These are phyloP conservation scores for Hibiscus syriacus DNA, from an alignment of 345 rosid genomes.

Conservation along the genomic window DNA sequence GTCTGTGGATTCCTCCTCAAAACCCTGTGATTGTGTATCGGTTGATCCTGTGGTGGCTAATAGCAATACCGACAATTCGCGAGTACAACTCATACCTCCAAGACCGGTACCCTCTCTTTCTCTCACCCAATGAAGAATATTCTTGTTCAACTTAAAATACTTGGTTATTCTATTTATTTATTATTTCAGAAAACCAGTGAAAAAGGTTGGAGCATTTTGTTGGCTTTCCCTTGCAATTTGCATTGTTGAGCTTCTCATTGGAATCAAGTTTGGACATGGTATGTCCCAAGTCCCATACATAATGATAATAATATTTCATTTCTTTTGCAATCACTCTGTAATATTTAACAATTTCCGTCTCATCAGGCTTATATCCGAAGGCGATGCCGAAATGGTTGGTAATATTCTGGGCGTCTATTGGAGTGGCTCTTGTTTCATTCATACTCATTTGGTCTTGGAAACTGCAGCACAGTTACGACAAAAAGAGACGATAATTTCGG, in stretches of 20 bases:
- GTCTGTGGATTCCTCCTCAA: conserved; percentile 93
- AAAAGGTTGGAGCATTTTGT: conserved; percentile 93
- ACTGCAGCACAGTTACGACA: conserved; percentile 43
- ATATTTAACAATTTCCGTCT: neutral
- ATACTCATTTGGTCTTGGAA: conserved; percentile 75
- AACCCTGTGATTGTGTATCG: conserved; percentile 86
- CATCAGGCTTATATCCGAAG: conserved; percentile 66
- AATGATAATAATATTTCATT: neutral
- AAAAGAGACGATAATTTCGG: conserved; percentile 55
- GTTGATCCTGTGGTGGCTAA: conserved; percentile 96
- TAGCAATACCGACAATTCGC: conserved; percentile 92
- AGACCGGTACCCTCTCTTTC: conserved; percentile 44
- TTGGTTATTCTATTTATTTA: neutral
- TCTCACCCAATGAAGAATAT: neutral
- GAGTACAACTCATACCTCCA: conserved; percentile 96
- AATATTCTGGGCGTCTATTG: conserved; percentile 62
- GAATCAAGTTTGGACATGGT: conserved; percentile 96
- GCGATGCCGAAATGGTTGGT: conserved; percentile 77
- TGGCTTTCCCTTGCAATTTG: conserved; percentile 96
- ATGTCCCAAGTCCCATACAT: neutral
- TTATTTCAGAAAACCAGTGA: conserved; percentile 44
- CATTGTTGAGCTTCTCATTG: conserved; percentile 90
- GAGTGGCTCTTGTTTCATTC: conserved; percentile 48
- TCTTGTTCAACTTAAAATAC: conserved; percentile 8
- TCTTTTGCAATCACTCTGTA: too few species aligned